Percentiles rank a stretch among this genome's conserved stretches.
These are phyloP conservation scores for Cryptococcus sp. DNA, from an alignment of 1,284 basidiomycete genomes.

Conservation along the genomic window DNA sequence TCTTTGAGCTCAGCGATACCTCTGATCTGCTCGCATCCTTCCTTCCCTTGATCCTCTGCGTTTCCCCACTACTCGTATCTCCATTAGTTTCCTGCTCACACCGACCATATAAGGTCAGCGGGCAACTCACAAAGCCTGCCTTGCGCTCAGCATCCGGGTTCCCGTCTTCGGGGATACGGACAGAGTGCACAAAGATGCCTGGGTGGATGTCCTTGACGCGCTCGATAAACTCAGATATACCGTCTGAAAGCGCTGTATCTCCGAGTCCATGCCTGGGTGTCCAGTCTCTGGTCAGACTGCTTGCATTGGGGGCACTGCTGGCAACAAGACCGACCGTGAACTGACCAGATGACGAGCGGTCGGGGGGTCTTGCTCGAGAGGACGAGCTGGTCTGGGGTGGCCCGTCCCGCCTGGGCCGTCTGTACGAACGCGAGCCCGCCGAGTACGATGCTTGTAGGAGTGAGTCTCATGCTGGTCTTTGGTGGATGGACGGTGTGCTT, in stretches of 20 bases:
- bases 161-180: conserved; percentile 66
- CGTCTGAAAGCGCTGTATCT: conserved; percentile 54
- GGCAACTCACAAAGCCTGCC: conserved; percentile 70
- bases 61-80: conserved; percentile 36
- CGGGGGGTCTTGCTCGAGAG: conserved; percentile 43
- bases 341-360: conserved; percentile 75
- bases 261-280: conserved; percentile 75
- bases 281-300: neutral
- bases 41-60: conserved; percentile 32
- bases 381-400: conserved; percentile 1
- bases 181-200: conserved; percentile 79
- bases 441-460: too few species aligned
- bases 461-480: too few species aligned
- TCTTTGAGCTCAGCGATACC: conserved; percentile 63
- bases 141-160: conserved; percentile 63
- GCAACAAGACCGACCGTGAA: neutral
- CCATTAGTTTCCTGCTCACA: neutral
- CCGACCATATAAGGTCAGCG: neutral
- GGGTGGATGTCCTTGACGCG: conserved; percentile 69
- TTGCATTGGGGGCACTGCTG: neutral
- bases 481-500: too few species aligned
- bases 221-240: conserved; percentile 60
- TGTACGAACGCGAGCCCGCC: too few species aligned
- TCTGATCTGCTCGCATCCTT: conserved; percentile 58
- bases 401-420: too few species aligned